Percentiles rank a stretch among this genome's conserved stretches.
Evolutionary conservation across 1,139 yeast species (phyloP).

Genomic region (Kodamaea plutei): DNA sequence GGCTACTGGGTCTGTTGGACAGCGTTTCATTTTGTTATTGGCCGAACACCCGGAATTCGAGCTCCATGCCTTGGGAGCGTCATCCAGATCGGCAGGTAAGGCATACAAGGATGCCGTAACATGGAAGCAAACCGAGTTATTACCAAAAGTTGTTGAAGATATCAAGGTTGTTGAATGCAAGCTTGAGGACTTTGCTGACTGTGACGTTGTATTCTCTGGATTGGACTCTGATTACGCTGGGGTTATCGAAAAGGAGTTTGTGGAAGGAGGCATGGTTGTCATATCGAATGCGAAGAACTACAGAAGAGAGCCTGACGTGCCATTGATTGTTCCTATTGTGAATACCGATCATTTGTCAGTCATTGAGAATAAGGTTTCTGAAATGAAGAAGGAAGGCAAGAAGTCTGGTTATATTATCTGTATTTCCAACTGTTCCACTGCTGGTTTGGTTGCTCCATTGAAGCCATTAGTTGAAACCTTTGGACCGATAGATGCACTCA

Average conservation of each 20-base stretch:
- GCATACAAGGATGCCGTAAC: constrained; percentile 77
- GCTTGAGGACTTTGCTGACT: constrained; percentile 70
- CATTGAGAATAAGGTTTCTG: constrained; percentile 55
- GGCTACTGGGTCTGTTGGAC: constrained; percentile 98
- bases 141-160: constrained; percentile 65
- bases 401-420: constrained; percentile 85
- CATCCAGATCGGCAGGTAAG: constrained; percentile 91
- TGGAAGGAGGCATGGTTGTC: constrained; percentile 75
- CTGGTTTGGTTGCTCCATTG: constrained; percentile 94
- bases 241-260: constrained; percentile 79
- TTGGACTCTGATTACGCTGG: constrained; percentile 94
- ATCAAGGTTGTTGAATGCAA: constrained; percentile 75
- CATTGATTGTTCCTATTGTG: constrained; percentile 91
- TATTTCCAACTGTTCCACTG: constrained; percentile 97
- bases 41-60: constrained; percentile 89
- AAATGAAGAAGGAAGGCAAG: constrained; percentile 49
- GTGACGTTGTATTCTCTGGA: constrained; percentile 95
- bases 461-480: constrained; percentile 84
- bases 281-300: constrained; percentile 95
- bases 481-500: constrained; percentile 84
- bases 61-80: constrained; percentile 84
- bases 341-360: constrained; percentile 90
- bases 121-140: constrained; percentile 89
- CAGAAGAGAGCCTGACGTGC: constrained; percentile 84
- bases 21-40: constrained; percentile 81